Conservation (phyloP, 2,329 filamentous ascomycete genomes). For the Trichoderma gracile region DNA sequence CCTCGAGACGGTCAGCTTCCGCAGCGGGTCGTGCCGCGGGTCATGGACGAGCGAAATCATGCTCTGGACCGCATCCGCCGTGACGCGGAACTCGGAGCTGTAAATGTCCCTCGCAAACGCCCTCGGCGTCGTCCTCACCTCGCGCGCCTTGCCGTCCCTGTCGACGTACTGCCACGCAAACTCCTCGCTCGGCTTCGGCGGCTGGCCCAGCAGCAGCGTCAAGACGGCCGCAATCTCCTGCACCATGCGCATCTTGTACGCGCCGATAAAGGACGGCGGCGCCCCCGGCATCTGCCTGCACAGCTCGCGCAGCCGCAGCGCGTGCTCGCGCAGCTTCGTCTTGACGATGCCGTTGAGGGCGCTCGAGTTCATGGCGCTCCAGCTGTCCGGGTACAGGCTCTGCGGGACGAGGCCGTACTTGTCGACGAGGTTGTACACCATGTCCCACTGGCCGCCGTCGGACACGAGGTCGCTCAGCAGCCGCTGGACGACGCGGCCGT, state of each 20-base stretch:
- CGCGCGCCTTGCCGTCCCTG: constrained; percentile 62
- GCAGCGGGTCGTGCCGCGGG: constrained; percentile 72
- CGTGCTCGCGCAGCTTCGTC: constrained; percentile 84
- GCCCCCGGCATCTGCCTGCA: constrained; percentile 36
- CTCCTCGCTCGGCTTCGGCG: constrained; percentile 65
- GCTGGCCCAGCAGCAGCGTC: constrained; percentile 79
- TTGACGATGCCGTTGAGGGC: constrained; percentile 74
- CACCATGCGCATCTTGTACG: constrained; percentile 71
- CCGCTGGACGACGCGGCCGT: constrained; percentile 70
- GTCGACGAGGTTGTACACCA: constrained; percentile 80
- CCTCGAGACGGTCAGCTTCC: constrained; percentile 72
- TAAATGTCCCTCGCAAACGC: constrained; percentile 71
- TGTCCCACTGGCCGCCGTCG: constrained; percentile 90
- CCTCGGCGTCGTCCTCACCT: constrained; percentile 64
- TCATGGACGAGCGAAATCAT: constrained; percentile 86
- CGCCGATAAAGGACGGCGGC: constrained; percentile 45
- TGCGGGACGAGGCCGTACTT: constrained; percentile 92
- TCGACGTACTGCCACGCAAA: constrained; percentile 83
- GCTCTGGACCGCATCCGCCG: constrained; percentile 60
- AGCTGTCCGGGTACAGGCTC: constrained; percentile 76
- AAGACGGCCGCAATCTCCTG: constrained; percentile 77
- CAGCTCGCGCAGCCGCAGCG: constrained; percentile 67
- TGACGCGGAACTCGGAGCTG: constrained; percentile 59
- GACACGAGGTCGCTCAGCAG: constrained; percentile 68
- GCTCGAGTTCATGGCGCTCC: constrained; percentile 70